phyloP scores from a whole-genome alignment of 2,329 filamentous ascomycete species.

The Botryotinia convoluta region DNA sequence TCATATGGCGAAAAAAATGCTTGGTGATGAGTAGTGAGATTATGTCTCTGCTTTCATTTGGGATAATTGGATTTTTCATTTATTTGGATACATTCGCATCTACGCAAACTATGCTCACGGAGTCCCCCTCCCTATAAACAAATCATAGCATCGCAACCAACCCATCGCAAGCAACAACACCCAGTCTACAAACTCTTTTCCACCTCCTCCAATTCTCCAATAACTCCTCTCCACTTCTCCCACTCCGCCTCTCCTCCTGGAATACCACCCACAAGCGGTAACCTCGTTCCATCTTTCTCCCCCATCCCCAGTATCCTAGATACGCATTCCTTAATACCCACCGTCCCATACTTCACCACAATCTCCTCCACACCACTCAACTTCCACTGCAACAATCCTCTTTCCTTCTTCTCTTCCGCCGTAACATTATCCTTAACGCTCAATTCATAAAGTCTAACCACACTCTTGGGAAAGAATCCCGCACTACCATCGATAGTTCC shows the following conservation, averaged over 20 bases:
- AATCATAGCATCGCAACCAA: neutral
- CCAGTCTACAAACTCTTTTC: slow-evolving; percentile 33
- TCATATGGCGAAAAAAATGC: neutral
- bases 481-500: slow-evolving; percentile 67
- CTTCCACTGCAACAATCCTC: slow-evolving; percentile 56
- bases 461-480: slow-evolving; percentile 61
- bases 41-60: neutral
- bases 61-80: neutral
- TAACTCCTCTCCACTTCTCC: slow-evolving; percentile 43
- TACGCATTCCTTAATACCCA: slow-evolving; percentile 65
- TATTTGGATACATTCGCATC: neutral
- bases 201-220: slow-evolving; percentile 35
- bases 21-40: neutral
- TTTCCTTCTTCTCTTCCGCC: slow-evolving; percentile 47
- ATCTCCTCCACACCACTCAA: slow-evolving; percentile 61
- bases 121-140: neutral
- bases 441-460: slow-evolving; percentile 56
- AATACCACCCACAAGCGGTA: slow-evolving; percentile 58
- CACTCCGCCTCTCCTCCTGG: slow-evolving; percentile 52
- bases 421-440: slow-evolving; percentile 40
- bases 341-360: slow-evolving; percentile 57
- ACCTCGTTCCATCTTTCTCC: slow-evolving; percentile 55
- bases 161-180: too few species aligned
- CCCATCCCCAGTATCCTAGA: slow-evolving; percentile 58
- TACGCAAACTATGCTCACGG: neutral